Conservation (phyloP, 31 red algal species). For the Asparagopsis taxiformis region DNA sequence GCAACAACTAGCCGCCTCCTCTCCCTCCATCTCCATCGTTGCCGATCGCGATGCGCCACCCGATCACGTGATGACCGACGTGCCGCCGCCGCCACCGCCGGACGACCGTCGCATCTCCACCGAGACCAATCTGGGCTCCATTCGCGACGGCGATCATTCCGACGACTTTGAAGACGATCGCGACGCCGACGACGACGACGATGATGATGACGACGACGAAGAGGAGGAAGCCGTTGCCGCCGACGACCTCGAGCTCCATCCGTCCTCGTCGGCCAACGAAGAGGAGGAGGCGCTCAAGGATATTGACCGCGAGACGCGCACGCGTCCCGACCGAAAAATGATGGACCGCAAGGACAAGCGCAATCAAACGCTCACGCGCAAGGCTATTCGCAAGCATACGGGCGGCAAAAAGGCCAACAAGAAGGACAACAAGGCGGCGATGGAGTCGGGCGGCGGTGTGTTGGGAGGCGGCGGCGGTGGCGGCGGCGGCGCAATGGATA, state of each 20-base stretch:
- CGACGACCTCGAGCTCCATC: neutral
- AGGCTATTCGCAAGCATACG: conserved; percentile 13
- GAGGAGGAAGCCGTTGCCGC: neutral
- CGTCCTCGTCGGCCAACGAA: neutral
- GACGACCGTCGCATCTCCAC: too few species aligned
- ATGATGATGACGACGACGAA: neutral
- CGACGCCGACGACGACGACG: neutral
- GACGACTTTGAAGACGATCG: neutral
- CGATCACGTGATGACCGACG: conserved; percentile 12
- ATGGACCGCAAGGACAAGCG: neutral
- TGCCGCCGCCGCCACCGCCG: too few species aligned
- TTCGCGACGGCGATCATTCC: too few species aligned
- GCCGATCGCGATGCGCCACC: neutral
- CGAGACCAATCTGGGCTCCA: too few species aligned
- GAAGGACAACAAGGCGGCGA: neutral
- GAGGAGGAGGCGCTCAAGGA: conserved; percentile 16
- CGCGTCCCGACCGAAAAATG: neutral
- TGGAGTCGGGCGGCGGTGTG: neutral
- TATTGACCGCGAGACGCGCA: conserved; percentile 14
- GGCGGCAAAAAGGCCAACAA: neutral
- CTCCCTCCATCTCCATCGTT: conserved; percentile 23
- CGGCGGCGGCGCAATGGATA: conserved; percentile 1
- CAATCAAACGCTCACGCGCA: conserved; percentile 10
- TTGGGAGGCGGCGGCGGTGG: neutral
- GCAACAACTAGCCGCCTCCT: conserved; percentile 16